These are phyloP conservation scores for Phytopythium mirpurense DNA, from an alignment of 352 stramenopile genomes.

Conservation along the genomic window DNA sequence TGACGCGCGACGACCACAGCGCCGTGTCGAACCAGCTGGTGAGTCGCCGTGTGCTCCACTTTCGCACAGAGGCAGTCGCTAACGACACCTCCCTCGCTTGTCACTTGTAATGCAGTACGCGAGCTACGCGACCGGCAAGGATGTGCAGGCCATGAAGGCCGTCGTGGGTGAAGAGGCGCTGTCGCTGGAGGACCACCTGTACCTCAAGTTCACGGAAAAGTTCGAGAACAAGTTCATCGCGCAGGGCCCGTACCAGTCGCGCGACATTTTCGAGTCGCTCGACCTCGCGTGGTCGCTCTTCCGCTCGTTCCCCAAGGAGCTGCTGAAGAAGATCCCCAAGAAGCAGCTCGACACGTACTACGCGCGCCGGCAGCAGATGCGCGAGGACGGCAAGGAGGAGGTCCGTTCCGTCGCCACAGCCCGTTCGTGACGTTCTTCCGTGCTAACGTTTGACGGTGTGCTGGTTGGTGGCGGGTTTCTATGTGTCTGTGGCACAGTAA, in stretches of 20 bases:
- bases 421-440: too few species aligned
- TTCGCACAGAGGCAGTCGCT: background rate
- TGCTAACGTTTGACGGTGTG: too few species aligned
- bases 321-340: conserved; percentile 99
- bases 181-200: conserved; percentile 98
- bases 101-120: conserved; percentile 47
- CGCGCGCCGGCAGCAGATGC: conserved; percentile 87
- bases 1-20: conserved; percentile 98
- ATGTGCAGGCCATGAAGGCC: conserved; percentile 99
- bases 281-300: conserved; percentile 99
- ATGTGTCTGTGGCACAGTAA: background rate
- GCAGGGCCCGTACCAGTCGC: conserved; percentile 96
- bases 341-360: conserved; percentile 98
- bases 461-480: too few species aligned
- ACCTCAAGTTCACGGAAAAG: conserved; percentile 99
- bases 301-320: conserved; percentile 97
- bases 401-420: too few species aligned
- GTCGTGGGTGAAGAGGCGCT: conserved; percentile 99
- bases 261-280: conserved; percentile 98
- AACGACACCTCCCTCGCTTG: background rate
- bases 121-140: conserved; percentile 91
- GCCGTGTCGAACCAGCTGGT: conserved; percentile 98
- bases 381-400: conserved; percentile 80
- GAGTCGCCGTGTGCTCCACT: conserved; percentile 17
- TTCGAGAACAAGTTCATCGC: conserved; percentile 99